A percentile compares a stretch with the other conserved stretches of the same genome.
Evolutionary conservation across 352 stramenopile species (phyloP).

Genomic region (Globisporangium polare): DNA sequence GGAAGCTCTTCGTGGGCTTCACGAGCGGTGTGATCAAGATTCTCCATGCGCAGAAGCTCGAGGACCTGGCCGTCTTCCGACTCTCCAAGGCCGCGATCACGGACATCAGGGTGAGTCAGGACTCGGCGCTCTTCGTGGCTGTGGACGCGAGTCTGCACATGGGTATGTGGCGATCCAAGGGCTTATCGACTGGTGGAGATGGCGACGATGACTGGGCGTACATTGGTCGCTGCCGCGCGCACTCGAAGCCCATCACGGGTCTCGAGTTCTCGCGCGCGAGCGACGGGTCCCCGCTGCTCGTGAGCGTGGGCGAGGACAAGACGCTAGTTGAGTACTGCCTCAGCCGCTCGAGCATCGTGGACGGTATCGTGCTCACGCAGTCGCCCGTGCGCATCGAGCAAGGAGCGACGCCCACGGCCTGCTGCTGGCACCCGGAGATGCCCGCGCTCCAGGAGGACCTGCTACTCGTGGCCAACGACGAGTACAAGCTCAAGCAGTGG

Average conservation of each 20-base stretch:
- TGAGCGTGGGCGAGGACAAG: conserved; percentile 85
- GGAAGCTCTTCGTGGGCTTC: conserved; percentile 85
- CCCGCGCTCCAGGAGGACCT: conserved; percentile 80
- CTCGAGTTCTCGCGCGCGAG: conserved; percentile 81
- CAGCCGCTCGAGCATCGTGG: conserved; percentile 70
- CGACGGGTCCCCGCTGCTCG: conserved; percentile 72
- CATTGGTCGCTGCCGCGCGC: conserved; percentile 70
- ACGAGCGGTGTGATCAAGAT: conserved; percentile 85
- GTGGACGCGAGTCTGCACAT: conserved; percentile 74
- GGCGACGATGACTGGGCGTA: conserved; percentile 72
- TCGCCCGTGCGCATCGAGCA: conserved; percentile 80
- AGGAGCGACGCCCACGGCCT: conserved; percentile 77
- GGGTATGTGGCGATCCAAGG: conserved; percentile 70
- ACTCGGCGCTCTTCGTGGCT: conserved; percentile 73
- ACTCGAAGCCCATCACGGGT: conserved; percentile 83
- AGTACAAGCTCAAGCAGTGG: conserved; percentile 94
- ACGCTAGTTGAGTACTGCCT: conserved; percentile 90
- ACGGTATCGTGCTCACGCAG: conserved; percentile 81
- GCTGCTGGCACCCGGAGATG: conserved; percentile 88
- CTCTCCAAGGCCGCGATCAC: conserved; percentile 73
- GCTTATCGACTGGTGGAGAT: conserved; percentile 11
- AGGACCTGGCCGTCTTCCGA: conserved; percentile 71
- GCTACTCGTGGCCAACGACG: conserved; percentile 86
- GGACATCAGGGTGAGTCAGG: conserved; percentile 66
- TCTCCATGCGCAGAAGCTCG: conserved; percentile 64